These are phyloP conservation scores for Diaporthe vaccinii DNA, from an alignment of 2,329 filamentous ascomycete genomes.

Conservation along the genomic window DNA sequence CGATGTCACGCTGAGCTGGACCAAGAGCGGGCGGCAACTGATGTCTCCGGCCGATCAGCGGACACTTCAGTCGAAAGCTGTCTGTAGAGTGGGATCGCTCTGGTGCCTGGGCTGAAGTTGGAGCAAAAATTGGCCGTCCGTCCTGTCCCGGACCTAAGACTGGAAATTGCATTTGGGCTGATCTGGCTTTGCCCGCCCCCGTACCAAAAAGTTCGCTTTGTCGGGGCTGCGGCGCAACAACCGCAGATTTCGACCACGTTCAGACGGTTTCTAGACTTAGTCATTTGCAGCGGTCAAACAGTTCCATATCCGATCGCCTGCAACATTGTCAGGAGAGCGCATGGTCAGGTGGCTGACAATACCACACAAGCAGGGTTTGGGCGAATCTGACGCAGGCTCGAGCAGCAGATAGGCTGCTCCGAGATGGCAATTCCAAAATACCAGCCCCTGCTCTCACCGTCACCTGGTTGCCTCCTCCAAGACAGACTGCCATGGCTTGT, in stretches of 20 bases:
- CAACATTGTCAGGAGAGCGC: background rate
- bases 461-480: background rate
- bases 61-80: conserved; percentile 25
- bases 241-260: background rate
- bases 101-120: conserved; percentile 20
- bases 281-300: background rate
- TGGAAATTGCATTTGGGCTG: conserved; percentile 10
- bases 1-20: conserved; percentile 26
- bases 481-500: conserved; percentile 12
- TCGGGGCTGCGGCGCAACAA: conserved; percentile 6
- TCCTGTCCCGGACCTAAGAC: conserved; percentile 14
- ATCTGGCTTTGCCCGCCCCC: background rate
- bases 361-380: conserved; percentile 3
- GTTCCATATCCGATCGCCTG: conserved; percentile 1
- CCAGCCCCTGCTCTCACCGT: background rate
- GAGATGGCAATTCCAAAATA: background rate
- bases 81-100: conserved; percentile 23
- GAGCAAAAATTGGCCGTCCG: background rate
- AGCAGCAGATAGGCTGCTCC: background rate
- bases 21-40: conserved; percentile 30
- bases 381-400: conserved; percentile 1
- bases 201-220: background rate
- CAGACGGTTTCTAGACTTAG: conserved; percentile 8
- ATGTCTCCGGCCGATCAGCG: conserved; percentile 33
- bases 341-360: background rate